phyloP scores from a whole-genome alignment of 2,329 filamentous ascomycete genomes.

The Orbilia javanica region DNA sequence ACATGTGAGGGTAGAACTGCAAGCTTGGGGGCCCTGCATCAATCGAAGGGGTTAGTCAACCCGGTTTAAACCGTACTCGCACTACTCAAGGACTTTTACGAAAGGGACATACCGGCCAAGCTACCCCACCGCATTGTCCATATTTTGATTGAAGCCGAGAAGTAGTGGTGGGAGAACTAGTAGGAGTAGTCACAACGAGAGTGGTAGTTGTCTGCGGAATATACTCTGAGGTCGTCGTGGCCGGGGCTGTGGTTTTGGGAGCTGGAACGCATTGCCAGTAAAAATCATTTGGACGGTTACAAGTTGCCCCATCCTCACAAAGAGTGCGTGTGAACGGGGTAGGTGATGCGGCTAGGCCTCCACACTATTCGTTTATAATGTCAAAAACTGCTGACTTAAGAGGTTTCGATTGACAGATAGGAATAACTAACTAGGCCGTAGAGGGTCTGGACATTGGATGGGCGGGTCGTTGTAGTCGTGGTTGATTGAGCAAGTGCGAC shows the following conservation, averaged over 20 bases:
- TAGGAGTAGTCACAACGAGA: background rate
- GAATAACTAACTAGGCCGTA: conserved; percentile 3
- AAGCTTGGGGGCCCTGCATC: background rate
- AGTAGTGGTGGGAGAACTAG: background rate
- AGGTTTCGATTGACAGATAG: background rate
- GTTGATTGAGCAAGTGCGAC: background rate
- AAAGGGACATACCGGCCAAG: background rate
- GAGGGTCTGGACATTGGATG: conserved; percentile 11
- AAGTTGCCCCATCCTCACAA: background rate
- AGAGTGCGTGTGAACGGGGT: conserved; percentile 27
- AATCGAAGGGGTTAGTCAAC: background rate
- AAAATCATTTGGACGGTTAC: conserved; percentile 10
- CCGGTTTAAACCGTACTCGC: background rate
- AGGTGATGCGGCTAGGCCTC: conserved; percentile 14
- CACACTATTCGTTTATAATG: conserved; percentile 4
- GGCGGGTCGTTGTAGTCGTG: background rate
- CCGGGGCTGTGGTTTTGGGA: background rate
- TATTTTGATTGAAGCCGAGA: background rate
- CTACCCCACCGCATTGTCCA: conserved; percentile 4
- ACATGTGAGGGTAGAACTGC: background rate
- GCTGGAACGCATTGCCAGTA: conserved; percentile 26
- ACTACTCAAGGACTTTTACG: too few species aligned
- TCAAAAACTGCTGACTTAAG: background rate
- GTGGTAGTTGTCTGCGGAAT: conserved; percentile 4
- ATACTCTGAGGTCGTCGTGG: background rate